Conservation (phyloP, 2,329 filamentous ascomycete genomes). For the Ciborinia camelliae region DNA sequence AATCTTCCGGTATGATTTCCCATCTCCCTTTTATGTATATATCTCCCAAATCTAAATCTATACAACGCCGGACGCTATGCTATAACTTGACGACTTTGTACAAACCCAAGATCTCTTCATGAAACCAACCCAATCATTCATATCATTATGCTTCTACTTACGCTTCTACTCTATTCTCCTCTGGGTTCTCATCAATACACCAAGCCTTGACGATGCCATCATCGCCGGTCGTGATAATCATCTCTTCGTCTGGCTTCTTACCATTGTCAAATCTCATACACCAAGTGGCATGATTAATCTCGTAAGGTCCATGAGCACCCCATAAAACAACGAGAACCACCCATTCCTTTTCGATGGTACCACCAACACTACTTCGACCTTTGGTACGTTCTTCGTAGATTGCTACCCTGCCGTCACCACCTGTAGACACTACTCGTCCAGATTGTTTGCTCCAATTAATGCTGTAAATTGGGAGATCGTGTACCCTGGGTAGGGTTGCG, state of each 20-base stretch:
- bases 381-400: constrained; percentile 65
- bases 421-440: constrained; percentile 80
- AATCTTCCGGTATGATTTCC: background rate
- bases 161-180: background rate
- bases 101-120: background rate
- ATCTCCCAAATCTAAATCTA: constrained; percentile 1
- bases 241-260: constrained; percentile 66
- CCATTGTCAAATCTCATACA: constrained; percentile 71
- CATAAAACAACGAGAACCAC: constrained; percentile 63
- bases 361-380: constrained; percentile 32
- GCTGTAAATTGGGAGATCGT: constrained; percentile 80
- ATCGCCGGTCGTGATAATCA: constrained; percentile 87
- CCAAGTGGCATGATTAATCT: constrained; percentile 92
- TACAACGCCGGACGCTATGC: constrained; percentile 18
- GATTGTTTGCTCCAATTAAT: constrained; percentile 76
- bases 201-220: constrained; percentile 86
- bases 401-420: constrained; percentile 78
- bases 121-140: background rate
- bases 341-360: constrained; percentile 57
- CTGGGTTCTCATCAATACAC: constrained; percentile 48
- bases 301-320: constrained; percentile 84
- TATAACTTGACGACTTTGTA: background rate
- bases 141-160: constrained; percentile 10
- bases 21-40: background rate
- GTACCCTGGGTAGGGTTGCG: constrained; percentile 66